Percentiles rank a stretch among this genome's conserved stretches.
Conservation (phyloP, 192 early-diverging fungal species). For the Rhizophagus prolifer region DNA sequence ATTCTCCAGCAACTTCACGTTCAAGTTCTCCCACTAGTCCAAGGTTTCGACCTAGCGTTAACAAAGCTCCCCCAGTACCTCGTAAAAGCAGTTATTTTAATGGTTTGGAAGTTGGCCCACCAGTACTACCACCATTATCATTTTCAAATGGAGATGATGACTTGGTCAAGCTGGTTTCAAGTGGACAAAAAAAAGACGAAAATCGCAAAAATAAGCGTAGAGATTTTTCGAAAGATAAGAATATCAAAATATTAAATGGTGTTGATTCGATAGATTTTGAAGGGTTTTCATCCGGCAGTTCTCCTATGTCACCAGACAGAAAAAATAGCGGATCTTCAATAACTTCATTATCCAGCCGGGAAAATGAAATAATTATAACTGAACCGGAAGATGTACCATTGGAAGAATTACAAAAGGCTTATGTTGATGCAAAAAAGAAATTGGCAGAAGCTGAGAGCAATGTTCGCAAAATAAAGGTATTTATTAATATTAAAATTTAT, state of each 20-base stretch:
- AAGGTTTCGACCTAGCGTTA: not conserved
- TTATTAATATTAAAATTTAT: not conserved
- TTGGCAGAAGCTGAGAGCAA: slow-evolving; percentile 33
- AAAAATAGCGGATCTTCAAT: slow-evolving; percentile 20
- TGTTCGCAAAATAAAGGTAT: slow-evolving; percentile 42
- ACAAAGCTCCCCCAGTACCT: not conserved
- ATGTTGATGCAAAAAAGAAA: slow-evolving; percentile 31
- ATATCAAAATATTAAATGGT: slow-evolving; percentile 6
- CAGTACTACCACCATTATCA: slow-evolving; percentile 20
- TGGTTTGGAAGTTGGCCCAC: slow-evolving; percentile 2
- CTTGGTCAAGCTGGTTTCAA: not conserved
- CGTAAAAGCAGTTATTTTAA: not conserved
- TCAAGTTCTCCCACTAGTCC: slow-evolving; percentile 23
- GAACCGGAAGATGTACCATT: slow-evolving; percentile 8
- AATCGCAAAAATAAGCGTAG: not conserved
- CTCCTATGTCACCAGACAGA: not conserved
- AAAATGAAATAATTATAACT: slow-evolving; percentile 6
- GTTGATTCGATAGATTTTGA: not conserved
- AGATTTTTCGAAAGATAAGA: not conserved
- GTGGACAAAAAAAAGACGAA: not conserved
- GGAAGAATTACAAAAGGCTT: slow-evolving; percentile 31
- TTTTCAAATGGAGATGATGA: slow-evolving; percentile 9
- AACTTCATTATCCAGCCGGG: slow-evolving; percentile 7
- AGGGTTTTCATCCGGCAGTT: not conserved
- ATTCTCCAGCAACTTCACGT: not conserved